A percentile compares a stretch with the other conserved stretches of the same genome.
phyloP scores from a whole-genome alignment of 805 yeast species.

The Myxozyma udenii region DNA sequence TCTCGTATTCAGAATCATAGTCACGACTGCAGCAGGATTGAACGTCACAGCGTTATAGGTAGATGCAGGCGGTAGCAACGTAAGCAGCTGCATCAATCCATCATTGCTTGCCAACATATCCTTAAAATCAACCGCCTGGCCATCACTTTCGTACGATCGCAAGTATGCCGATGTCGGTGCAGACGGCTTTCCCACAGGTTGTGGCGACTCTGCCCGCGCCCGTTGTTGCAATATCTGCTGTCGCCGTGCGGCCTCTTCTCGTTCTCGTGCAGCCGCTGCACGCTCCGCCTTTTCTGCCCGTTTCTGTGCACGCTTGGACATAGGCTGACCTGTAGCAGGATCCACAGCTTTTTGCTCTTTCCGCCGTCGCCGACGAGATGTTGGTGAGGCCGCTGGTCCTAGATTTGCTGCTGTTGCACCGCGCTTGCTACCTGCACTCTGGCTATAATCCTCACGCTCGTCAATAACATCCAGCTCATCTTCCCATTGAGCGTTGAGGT shows the following conservation, averaged over 20 bases:
- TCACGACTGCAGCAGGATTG: conserved; percentile 53
- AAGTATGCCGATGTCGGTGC: not conserved
- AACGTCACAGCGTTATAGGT: conserved; percentile 55
- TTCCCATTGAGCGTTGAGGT: not conserved
- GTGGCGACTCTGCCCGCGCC: not conserved
- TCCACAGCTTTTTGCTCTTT: not conserved
- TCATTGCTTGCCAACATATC: conserved; percentile 5
- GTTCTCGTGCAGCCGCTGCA: not conserved
- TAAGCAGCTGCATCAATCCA: conserved; percentile 46
- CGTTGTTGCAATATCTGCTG: not conserved
- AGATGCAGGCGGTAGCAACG: conserved; percentile 59
- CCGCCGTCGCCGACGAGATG: not conserved
- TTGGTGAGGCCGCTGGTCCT: conserved; percentile 2
- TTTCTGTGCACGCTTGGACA: conserved; percentile 7
- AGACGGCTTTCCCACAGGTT: not conserved
- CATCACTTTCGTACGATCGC: not conserved
- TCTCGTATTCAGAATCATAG: conserved; percentile 30
- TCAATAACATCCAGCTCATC: conserved; percentile 9
- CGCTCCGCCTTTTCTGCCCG: not conserved
- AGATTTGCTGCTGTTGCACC: not conserved
- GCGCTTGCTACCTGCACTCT: not conserved
- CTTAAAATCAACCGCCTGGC: not conserved
- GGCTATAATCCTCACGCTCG: not conserved
- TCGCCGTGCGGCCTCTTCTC: not conserved
- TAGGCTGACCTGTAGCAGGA: not conserved